A percentile compares a stretch with the other conserved stretches of the same genome.
These are phyloP conservation scores for Phytophthora niederhauseri DNA, from an alignment of 352 stramenopile species.

Conservation along the genomic window DNA sequence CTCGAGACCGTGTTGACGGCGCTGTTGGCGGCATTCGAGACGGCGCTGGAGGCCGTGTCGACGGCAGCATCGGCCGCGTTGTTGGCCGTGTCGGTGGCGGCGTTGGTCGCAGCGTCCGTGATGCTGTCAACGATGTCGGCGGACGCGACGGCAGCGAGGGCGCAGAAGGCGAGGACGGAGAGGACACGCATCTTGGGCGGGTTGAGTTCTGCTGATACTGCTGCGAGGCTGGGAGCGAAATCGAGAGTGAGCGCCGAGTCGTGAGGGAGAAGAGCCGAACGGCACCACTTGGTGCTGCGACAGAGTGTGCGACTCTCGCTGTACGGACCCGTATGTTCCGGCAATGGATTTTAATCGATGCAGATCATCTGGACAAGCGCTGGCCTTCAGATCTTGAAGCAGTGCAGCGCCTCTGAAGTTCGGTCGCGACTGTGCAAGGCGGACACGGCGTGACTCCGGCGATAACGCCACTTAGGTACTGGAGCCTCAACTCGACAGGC, in stretches of 20 bases:
- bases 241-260: slow-evolving; percentile 25
- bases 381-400: neutral
- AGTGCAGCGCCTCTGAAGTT: neutral
- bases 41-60: slow-evolving; percentile 6
- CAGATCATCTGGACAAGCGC: slow-evolving; percentile 4
- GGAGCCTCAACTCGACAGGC: slow-evolving; percentile 3
- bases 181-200: slow-evolving; percentile 28
- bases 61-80: slow-evolving; percentile 4
- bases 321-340: slow-evolving; percentile 16
- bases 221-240: slow-evolving; percentile 10
- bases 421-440: neutral
- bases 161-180: slow-evolving; percentile 22
- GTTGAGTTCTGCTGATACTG: neutral
- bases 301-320: slow-evolving; percentile 4
- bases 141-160: slow-evolving; percentile 20
- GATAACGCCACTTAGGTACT: neutral
- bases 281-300: slow-evolving; percentile 12
- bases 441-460: too few species aligned
- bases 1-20: slow-evolving; percentile 20
- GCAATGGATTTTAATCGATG: slow-evolving; percentile 34
- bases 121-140: slow-evolving; percentile 25
- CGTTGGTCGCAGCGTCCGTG: slow-evolving; percentile 16
- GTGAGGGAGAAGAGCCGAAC: slow-evolving; percentile 7
- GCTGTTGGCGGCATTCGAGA: slow-evolving; percentile 3
- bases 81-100: slow-evolving; percentile 15